Evolutionary conservation across 2,329 filamentous ascomycete genomes (phyloP).

Genomic region (Aureobasidium sp.): DNA sequence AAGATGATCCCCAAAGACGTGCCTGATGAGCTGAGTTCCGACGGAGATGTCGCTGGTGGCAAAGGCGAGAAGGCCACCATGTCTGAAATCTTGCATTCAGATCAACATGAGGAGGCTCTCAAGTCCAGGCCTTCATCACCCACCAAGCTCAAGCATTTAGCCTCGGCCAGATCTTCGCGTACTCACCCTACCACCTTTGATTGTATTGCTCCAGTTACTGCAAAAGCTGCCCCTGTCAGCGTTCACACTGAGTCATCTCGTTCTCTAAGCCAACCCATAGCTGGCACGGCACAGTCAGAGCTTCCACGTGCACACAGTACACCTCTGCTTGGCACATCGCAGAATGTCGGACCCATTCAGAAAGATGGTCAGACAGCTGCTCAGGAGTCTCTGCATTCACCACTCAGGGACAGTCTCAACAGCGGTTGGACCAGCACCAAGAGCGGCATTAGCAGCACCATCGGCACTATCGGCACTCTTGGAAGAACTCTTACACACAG

Average conservation of each 20-base stretch:
- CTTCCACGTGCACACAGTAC: background rate
- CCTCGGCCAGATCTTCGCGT: background rate
- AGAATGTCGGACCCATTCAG: background rate
- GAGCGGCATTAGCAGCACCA: background rate
- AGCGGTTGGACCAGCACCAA: background rate
- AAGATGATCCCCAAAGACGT: background rate
- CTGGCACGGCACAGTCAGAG: background rate
- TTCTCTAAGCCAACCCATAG: background rate
- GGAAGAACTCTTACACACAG: background rate
- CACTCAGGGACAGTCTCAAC: background rate
- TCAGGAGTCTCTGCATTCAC: background rate
- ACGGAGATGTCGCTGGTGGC: background rate
- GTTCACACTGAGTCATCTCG: background rate
- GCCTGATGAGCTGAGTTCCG: background rate
- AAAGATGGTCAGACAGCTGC: background rate
- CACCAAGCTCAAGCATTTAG: background rate
- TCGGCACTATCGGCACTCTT: background rate
- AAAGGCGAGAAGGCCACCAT: background rate
- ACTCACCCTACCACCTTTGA: background rate
- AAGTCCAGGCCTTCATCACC: background rate
- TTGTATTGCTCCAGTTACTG: background rate
- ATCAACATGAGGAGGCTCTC: background rate
- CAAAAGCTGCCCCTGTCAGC: background rate
- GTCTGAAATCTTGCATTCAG: background rate
- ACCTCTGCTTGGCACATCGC: background rate